A percentile compares a stretch with the other conserved stretches of the same genome.
These are phyloP conservation scores for Streptanthus diversifolius DNA, from an alignment of 345 rosid species.

Conservation along the genomic window DNA sequence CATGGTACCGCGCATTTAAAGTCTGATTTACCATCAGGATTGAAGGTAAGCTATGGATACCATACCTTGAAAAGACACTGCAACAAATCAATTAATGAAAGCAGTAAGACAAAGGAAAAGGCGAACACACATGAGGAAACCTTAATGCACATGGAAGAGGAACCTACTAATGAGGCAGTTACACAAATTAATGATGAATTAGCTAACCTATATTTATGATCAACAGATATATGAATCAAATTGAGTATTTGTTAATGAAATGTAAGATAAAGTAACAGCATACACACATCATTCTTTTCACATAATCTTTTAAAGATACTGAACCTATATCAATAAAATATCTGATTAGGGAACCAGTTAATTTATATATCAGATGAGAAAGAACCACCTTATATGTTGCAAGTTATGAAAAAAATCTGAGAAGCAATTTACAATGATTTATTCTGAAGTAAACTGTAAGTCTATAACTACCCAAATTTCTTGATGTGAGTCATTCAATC, in stretches of 20 bases:
- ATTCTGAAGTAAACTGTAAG: not conserved
- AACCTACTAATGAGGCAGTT: not conserved
- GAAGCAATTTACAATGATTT: not conserved
- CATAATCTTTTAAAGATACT: not conserved
- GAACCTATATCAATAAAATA: not conserved
- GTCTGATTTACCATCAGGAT: conserved; percentile 65
- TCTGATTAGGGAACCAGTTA: not conserved
- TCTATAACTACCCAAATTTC: not conserved
- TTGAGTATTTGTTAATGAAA: too few species aligned
- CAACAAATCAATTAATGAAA: conserved; percentile 3
- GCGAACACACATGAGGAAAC: not conserved
- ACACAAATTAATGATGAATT: not conserved
- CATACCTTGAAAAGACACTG: conserved; percentile 80
- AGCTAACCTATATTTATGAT: too few species aligned
- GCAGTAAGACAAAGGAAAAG: not conserved
- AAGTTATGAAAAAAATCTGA: not conserved
- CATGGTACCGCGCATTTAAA: conserved; percentile 49
- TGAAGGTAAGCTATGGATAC: conserved; percentile 83
- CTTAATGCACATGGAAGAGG: not conserved
- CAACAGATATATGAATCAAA: too few species aligned
- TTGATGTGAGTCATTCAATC: not conserved
- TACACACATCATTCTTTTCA: not conserved
- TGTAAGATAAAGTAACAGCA: too few species aligned
- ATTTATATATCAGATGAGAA: not conserved
- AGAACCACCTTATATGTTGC: not conserved